These are phyloP conservation scores for Scalesia atractyloides DNA, from an alignment of 129 eudicot species.

Conservation along the genomic window DNA sequence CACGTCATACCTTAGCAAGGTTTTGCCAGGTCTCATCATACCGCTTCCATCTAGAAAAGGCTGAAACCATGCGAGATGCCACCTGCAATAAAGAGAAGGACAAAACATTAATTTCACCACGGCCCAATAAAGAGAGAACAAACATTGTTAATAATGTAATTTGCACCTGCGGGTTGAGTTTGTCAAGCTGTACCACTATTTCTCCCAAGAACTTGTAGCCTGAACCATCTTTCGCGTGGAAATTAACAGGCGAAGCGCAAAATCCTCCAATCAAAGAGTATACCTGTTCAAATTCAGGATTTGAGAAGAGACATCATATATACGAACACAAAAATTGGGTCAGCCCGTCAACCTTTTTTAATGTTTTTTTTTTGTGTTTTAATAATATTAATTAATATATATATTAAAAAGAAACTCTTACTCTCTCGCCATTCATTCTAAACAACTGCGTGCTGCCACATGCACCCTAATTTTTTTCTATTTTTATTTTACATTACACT, in stretches of 20 bases:
- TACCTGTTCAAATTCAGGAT: conserved; percentile 46
- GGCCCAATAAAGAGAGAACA: background rate
- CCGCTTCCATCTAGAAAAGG: conserved; percentile 96
- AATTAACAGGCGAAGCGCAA: conserved; percentile 87
- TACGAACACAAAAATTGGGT: background rate
- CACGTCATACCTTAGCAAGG: conserved; percentile 66
- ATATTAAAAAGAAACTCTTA: no score
- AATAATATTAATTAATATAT: background rate
- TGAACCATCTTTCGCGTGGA: conserved; percentile 90
- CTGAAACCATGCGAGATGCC: conserved; percentile 92
- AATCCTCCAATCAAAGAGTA: conserved; percentile 87
- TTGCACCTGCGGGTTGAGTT: conserved; percentile 94
- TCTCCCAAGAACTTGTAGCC: conserved; percentile 94
- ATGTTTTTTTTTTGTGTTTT: background rate
- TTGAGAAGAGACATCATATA: background rate
- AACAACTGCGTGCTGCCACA: no score
- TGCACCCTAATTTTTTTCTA: no score
- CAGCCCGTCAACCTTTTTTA: background rate
- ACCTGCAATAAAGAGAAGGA: conserved; percentile 46
- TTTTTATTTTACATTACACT: no score
- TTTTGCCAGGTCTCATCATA: conserved; percentile 85
- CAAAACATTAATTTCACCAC: conserved; percentile 7
- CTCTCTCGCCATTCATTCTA: no score
- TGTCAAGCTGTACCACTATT: conserved; percentile 83
- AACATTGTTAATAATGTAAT: background rate